Evolutionary conservation across 139 green algal species (phyloP), one percentile per base, ranked within the genome.

Genomic region (Eudorina sp.): DNA sequence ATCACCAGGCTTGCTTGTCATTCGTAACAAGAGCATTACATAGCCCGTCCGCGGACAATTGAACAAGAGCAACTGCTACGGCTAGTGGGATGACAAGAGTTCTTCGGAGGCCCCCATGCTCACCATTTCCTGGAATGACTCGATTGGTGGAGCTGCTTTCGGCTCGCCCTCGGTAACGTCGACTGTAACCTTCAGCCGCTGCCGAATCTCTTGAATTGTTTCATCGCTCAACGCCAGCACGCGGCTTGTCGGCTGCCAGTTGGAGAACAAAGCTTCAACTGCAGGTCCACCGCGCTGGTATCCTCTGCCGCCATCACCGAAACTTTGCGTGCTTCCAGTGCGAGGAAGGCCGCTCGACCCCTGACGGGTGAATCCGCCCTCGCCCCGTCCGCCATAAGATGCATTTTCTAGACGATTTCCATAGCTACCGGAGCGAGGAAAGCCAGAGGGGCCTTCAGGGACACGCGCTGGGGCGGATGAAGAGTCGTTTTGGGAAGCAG

Each of bases 91-190:
- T n/a, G n/a, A n/a, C n/a, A n/a, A n/a, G n/a, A n/a, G n/a, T n/a
- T n/a, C n/a, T n/a, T n/a, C n/a, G n/a, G n/a, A 6, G 25, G 46
- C 13, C 43, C 19, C 27, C 16, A 0, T 2, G 0, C 92, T 60
- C 89, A 96, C 91, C 95, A 98, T 98, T 66, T 97, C 95, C 25
- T 94, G 86, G 88, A 98, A 98, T 6, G 90, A 93, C 80, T 98
- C 95, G 41, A 98, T 94, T 19, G 95, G 94, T 5, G 93, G 29
- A 4, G 86, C 66, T 6, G 83, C 89, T 13, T 51, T 31, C 3
- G 91, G 70, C 73, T 95, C 74, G 6, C 89, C 93, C 1, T 93
- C 88, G 3, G 13, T 4, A 2, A 94, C 83, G 34, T 96, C 91
- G 3, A 97, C 93, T 13, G 89, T 91, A 0, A 98, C 92, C 84